Evolutionary conservation across 2,329 filamentous ascomycete species (phyloP).

Genomic region (Escovopsis sp.): DNA sequence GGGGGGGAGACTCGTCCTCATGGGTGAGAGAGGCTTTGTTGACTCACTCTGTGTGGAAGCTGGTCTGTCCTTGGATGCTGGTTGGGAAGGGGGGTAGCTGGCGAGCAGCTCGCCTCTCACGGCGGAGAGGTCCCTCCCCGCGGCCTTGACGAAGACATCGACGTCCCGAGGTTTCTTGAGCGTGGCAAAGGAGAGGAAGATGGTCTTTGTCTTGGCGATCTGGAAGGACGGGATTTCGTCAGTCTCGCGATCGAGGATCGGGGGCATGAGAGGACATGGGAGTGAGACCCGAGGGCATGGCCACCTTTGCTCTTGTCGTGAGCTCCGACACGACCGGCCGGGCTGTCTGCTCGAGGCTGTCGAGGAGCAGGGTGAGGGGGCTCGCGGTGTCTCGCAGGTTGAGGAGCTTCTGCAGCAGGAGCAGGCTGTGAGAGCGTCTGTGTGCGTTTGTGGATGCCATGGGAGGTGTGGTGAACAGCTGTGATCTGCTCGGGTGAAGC

Average conservation of each 20-base stretch:
- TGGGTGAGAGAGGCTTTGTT: background rate
- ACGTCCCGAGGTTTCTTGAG: constrained; percentile 46
- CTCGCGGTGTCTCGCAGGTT: constrained; percentile 65
- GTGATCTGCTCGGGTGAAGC: too few relatives aligned
- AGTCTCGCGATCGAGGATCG: too few relatives aligned
- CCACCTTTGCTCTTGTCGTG: constrained; percentile 58
- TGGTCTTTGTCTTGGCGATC: constrained; percentile 51
- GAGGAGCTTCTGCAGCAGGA: constrained; percentile 70
- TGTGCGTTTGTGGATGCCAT: constrained; percentile 49
- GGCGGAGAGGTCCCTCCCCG: constrained; percentile 38
- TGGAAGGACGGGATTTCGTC: too few relatives aligned
- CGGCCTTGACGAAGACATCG: constrained; percentile 51
- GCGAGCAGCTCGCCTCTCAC: constrained; percentile 45
- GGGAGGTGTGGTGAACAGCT: background rate
- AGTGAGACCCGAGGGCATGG: too few relatives aligned
- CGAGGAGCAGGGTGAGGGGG: constrained; percentile 73
- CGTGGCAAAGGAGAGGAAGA: constrained; percentile 68
- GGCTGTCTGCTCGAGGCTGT: constrained; percentile 70
- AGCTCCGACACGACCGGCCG: constrained; percentile 58
- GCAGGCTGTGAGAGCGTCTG: constrained; percentile 66
- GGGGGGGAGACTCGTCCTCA: too few relatives aligned
- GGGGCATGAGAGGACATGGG: too few relatives aligned
- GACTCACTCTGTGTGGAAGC: constrained; percentile 25
- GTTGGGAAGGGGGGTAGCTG: constrained; percentile 28
- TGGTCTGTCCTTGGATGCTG: constrained; percentile 20